phyloP scores from a whole-genome alignment of 495 filamentous ascomycete species.

The Lepidopterella palustris region DNA sequence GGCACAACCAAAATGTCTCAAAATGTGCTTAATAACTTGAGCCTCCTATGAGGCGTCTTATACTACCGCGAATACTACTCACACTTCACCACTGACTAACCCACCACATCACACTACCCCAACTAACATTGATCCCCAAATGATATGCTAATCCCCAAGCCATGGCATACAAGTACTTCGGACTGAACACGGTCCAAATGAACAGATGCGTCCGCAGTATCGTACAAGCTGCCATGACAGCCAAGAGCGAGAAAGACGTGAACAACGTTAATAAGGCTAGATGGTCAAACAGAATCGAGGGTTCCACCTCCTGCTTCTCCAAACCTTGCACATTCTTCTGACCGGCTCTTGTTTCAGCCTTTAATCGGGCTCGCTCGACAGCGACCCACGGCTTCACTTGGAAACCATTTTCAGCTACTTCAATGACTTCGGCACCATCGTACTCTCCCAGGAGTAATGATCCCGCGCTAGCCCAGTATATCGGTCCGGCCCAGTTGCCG shows the following conservation, averaged over 20 bases:
- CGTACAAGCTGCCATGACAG: conserved; percentile 86
- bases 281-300: conserved; percentile 34
- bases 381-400: background rate
- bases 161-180: conserved; percentile 88
- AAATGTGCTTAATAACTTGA: no score
- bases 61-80: no score
- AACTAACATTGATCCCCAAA: conserved; percentile 57
- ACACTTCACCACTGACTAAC: background rate
- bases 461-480: conserved; percentile 72
- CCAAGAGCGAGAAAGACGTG: conserved; percentile 49
- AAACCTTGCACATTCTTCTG: background rate
- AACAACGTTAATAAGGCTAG: conserved; percentile 61
- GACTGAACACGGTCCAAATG: conserved; percentile 98
- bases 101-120: conserved; percentile 53
- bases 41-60: no score
- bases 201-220: conserved; percentile 82
- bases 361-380: background rate
- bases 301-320: background rate
- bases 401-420: conserved; percentile 1
- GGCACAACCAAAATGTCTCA: no score
- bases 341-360: background rate
- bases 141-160: conserved; percentile 83
- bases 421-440: background rate
- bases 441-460: conserved; percentile 44
- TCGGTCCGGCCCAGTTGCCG: conserved; percentile 84